phyloP scores from a whole-genome alignment of 2,329 filamentous ascomycete genomes.

The Venturia nashicola region DNA sequence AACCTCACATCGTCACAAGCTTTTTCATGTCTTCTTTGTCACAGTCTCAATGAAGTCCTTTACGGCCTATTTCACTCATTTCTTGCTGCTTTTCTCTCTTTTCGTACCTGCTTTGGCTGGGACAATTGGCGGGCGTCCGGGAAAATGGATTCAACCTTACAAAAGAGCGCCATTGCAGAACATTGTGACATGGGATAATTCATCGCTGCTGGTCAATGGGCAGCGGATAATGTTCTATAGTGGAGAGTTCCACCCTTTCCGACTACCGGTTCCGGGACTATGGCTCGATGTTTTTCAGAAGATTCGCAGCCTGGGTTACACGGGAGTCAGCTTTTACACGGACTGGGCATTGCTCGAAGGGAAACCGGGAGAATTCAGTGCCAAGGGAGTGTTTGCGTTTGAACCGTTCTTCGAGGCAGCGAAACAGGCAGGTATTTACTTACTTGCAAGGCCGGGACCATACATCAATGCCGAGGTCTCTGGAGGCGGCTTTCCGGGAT shows the following conservation, averaged over 20 bases:
- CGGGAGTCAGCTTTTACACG: slow-evolving; percentile 65
- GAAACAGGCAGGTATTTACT: slow-evolving; percentile 58
- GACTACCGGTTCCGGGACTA: slow-evolving; percentile 47
- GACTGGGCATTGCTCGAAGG: slow-evolving; percentile 71
- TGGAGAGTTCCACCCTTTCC: slow-evolving; percentile 62
- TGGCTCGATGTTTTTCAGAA: slow-evolving; percentile 72
- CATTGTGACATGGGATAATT: slow-evolving; percentile 58
- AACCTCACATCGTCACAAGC: neutral
- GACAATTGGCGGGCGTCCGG: slow-evolving; percentile 36
- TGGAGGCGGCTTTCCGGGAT: slow-evolving; percentile 71
- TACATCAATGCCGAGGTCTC: slow-evolving; percentile 70
- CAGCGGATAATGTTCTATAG: slow-evolving; percentile 60
- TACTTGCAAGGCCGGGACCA: slow-evolving; percentile 57
- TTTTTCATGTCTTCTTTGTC: neutral
- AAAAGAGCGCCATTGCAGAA: slow-evolving; percentile 42
- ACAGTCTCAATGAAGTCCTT: neutral
- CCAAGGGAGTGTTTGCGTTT: slow-evolving; percentile 59
- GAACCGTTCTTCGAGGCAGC: slow-evolving; percentile 70
- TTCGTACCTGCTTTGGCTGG: slow-evolving; percentile 34
- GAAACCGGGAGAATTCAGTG: slow-evolving; percentile 54
- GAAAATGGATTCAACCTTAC: slow-evolving; percentile 35
- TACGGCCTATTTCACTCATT: slow-evolving; percentile 7
- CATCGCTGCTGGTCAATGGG: slow-evolving; percentile 58
- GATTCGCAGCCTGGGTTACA: slow-evolving; percentile 70
- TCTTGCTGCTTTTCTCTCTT: slow-evolving; percentile 25